These are phyloP conservation scores for Xylariaceae sp. DNA, from an alignment of 2,329 filamentous ascomycete species.

Conservation along the genomic window DNA sequence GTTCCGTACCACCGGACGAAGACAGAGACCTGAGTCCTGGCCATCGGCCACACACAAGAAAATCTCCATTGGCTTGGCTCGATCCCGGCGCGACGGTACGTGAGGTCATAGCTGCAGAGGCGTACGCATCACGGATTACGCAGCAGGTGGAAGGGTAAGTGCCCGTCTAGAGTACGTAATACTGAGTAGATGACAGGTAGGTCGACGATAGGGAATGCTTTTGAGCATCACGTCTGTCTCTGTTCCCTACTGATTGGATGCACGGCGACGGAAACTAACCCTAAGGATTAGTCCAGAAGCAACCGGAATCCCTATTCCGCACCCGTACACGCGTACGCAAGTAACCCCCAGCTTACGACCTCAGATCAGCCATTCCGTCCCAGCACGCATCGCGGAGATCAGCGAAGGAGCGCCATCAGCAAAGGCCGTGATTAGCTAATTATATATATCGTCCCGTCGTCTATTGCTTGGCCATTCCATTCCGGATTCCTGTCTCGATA, in stretches of 20 bases:
- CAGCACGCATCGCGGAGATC: no score
- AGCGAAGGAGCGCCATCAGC: no score
- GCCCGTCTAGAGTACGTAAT: no score
- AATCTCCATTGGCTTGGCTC: not conserved
- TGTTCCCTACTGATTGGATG: not conserved
- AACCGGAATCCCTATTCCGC: not conserved
- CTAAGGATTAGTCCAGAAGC: not conserved
- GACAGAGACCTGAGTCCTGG: not conserved
- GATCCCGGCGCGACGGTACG: not conserved
- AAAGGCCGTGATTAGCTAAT: no score
- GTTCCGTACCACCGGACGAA: not conserved
- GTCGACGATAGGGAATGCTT: no score
- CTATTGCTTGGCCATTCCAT: no score
- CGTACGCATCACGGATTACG: not conserved
- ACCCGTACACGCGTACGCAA: not conserved
- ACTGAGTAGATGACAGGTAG: no score
- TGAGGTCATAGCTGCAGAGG: not conserved
- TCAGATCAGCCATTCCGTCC: not conserved
- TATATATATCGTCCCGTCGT: no score
- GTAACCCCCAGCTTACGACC: not conserved
- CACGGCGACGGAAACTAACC: not conserved
- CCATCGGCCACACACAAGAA: not conserved
- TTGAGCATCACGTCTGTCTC: not conserved
- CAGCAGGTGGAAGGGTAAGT: not conserved
- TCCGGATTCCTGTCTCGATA: no score